Conservation (phyloP, 192 early-diverging fungal species). For the Ramicandelaber brevisporus region DNA sequence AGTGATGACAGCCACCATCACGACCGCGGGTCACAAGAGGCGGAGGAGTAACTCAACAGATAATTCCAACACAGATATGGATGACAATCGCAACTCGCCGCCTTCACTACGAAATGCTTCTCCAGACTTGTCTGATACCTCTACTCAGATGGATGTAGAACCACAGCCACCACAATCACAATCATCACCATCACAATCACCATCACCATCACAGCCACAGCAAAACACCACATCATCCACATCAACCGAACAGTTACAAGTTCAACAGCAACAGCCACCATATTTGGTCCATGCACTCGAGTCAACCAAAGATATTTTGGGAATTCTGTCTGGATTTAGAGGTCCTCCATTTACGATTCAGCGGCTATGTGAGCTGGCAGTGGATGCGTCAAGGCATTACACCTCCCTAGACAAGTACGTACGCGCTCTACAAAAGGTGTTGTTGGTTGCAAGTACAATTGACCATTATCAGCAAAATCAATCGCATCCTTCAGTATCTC, state of each 20-base stretch:
- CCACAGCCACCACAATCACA: neutral
- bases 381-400: constrained; percentile 14
- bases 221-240: neutral
- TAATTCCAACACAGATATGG: no score
- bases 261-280: neutral
- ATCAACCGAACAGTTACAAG: neutral
- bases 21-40: no score
- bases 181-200: neutral
- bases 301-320: neutral
- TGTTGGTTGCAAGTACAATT: no score
- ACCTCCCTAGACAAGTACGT: constrained; percentile 12
- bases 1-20: no score
- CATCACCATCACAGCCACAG: neutral
- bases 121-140: no score
- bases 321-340: neutral
- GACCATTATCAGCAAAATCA: no score
- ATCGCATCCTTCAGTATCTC: no score
- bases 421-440: constrained; percentile 10
- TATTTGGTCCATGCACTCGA: neutral
- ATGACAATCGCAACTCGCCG: no score
- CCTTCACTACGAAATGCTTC: no score
- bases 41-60: no score
- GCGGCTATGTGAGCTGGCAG: constrained; percentile 13
- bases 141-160: no score
- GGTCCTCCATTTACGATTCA: constrained; percentile 17